Evolutionary conservation across 1,284 basidiomycete genomes (phyloP), one percentile per base, ranked within the genome.

Genomic region (Inonotus hispidus): DNA sequence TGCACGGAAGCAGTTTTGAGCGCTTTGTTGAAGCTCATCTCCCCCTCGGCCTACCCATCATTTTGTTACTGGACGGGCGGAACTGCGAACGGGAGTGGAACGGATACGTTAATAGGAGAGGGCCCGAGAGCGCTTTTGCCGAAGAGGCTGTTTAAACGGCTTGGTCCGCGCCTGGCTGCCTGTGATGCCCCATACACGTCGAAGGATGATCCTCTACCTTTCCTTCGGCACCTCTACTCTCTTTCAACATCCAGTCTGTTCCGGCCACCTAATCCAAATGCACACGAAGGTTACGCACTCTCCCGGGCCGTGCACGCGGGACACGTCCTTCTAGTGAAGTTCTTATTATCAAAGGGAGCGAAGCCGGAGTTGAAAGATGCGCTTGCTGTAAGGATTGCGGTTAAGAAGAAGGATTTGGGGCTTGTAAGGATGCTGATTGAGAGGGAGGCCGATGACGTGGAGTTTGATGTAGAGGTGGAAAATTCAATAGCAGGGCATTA

Each of bases 361-460:
- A 85, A 85, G 2, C 92, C 93, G 0, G 68, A 69, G 11, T 73
- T 74, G 64, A 88, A 87, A 66, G 70, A 80, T 10, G 79, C 77
- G 23, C 73, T 93, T 29, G 79, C 91, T 0, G 77, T 95, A n/a
- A 74, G 79, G 45, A 80, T 92, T 3, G 93, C 93, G 2, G 89
- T 95, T 56, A 78, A 81, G 57, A 80, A 82, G 64, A 83, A 82
- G 64, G 83, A 93, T 65, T 72, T 94, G 11, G 65, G 68, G 0
- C 75, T 93, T 58, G 85, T 95, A 35, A 84, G 81, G 68, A 71
- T 89, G 71, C 78, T 95, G 21, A 77, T 95, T 55, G 92, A 95
- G 70, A 77, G 81, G 54, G 73, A 68, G 32, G 50, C 50, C 16
- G 50, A 52, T 27, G 74, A 73, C 4, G 63, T 32, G 8, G 32